These are phyloP conservation scores for Basidioascus undulatus DNA, from an alignment of 768 basidiomycete species.

Conservation along the genomic window DNA sequence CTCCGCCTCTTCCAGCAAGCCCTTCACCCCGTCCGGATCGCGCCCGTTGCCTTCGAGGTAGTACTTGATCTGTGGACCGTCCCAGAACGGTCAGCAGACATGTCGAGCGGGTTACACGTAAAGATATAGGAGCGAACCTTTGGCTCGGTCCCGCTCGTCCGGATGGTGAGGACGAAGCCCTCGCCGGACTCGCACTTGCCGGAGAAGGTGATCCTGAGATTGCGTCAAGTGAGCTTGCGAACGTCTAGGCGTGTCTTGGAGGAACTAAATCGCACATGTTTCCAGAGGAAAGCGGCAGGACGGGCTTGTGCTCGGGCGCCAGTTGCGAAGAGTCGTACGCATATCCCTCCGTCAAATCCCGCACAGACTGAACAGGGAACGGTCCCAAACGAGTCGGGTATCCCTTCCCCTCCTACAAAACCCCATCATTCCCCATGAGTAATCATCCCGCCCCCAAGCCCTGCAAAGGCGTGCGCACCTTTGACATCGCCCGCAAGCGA, in stretches of 20 bases:
- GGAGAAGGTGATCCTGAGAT: constrained; percentile 65
- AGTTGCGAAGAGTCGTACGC: constrained; percentile 1
- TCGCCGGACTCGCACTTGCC: constrained; percentile 21
- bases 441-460: no score
- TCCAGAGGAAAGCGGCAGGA: constrained; percentile 2
- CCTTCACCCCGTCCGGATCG: constrained; percentile 25
- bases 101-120: neutral
- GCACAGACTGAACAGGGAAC: neutral
- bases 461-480: no score
- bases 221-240: constrained; percentile 35
- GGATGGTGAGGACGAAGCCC: constrained; percentile 40
- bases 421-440: constrained; percentile 19
- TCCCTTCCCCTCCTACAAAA: constrained; percentile 1
- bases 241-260: no score
- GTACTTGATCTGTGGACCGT: constrained; percentile 45
- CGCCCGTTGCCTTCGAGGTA: constrained; percentile 59
- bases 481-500: constrained; percentile 39
- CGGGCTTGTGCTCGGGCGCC: neutral
- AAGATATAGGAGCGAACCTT: constrained; percentile 28
- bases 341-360: neutral
- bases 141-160: constrained; percentile 75
- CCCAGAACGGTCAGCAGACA: no score
- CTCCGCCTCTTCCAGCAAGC: constrained; percentile 31
- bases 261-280: no score
- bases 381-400: no score